Evolutionary conservation across 2,329 filamentous ascomycete genomes (phyloP).

Genomic region (Aureobasidium subglaciale): DNA sequence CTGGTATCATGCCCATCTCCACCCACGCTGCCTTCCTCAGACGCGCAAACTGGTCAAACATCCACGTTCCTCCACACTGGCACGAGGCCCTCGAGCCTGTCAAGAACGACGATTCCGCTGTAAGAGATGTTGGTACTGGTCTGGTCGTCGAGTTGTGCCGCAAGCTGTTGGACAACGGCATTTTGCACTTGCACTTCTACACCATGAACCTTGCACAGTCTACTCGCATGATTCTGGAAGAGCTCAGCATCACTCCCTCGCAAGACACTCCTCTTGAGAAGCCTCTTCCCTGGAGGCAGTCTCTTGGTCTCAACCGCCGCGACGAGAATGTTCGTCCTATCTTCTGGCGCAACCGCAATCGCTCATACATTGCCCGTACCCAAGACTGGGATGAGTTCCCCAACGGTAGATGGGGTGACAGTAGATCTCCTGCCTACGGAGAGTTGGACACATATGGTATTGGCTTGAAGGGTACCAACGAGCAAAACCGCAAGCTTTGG

Average conservation of each 20-base stretch:
- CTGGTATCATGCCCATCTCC: slow-evolving; percentile 88
- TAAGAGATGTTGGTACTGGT: slow-evolving; percentile 79
- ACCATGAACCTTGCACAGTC: slow-evolving; percentile 98
- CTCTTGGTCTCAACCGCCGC: slow-evolving; percentile 77
- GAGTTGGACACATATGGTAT: slow-evolving; percentile 93
- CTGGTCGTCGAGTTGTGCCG: slow-evolving; percentile 87
- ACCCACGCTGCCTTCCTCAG: slow-evolving; percentile 91
- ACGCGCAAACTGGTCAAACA: slow-evolving; percentile 85
- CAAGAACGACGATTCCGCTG: slow-evolving; percentile 92
- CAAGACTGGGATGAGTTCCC: slow-evolving; percentile 99
- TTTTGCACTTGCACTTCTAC: slow-evolving; percentile 89
- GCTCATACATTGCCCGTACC: slow-evolving; percentile 89
- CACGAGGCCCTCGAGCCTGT: slow-evolving; percentile 76
- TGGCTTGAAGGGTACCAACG: slow-evolving; percentile 87
- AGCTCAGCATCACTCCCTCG: slow-evolving; percentile 74
- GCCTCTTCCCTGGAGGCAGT: slow-evolving; percentile 93
- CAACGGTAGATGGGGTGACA: slow-evolving; percentile 97
- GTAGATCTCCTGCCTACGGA: slow-evolving; percentile 89
- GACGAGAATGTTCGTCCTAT: slow-evolving; percentile 95
- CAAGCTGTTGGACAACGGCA: slow-evolving; percentile 72
- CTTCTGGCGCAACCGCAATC: slow-evolving; percentile 96
- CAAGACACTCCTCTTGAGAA: slow-evolving; percentile 73
- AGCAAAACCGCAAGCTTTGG: slow-evolving; percentile 93
- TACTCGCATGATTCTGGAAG: slow-evolving; percentile 87
- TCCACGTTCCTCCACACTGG: slow-evolving; percentile 74